Conservation (phyloP, 2,329 filamentous ascomycete genomes). For the Arthroderma sp. region DNA sequence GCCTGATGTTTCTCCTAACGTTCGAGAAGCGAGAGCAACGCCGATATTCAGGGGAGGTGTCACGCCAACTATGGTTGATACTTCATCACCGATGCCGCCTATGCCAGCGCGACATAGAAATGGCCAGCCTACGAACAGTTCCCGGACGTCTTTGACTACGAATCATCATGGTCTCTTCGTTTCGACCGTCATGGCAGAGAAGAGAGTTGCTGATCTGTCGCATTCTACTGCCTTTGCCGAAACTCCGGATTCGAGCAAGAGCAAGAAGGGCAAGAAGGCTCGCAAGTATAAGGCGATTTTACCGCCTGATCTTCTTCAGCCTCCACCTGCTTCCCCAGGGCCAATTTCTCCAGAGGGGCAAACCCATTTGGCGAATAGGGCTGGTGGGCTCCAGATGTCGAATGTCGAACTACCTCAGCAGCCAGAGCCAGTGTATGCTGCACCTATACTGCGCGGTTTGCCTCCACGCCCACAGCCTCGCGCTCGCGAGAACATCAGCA, state of each 20-base stretch:
- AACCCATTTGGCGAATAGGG: constrained; percentile 47
- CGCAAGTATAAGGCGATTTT: constrained; percentile 44
- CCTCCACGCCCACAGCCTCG: constrained; percentile 16
- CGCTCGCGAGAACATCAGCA: too few species aligned
- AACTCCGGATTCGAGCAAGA: neutral
- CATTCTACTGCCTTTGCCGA: neutral
- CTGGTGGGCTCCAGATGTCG: constrained; percentile 45
- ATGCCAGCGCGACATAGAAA: neutral
- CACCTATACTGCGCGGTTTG: constrained; percentile 22
- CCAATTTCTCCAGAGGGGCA: constrained; percentile 51
- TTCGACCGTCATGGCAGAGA: neutral
- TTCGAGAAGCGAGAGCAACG: constrained; percentile 18
- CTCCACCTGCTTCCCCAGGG: constrained; percentile 44
- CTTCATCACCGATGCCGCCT: constrained; percentile 1
- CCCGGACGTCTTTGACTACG: too few species aligned
- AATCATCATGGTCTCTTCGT: neutral
- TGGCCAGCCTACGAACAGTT: neutral
- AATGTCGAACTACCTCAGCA: constrained; percentile 44
- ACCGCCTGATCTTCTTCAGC: constrained; percentile 42
- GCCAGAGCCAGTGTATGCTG: constrained; percentile 12
- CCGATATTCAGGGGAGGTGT: constrained; percentile 13
- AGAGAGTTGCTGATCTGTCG: neutral
- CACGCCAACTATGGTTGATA: constrained; percentile 5
- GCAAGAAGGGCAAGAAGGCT: constrained; percentile 12
- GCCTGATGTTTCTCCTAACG: constrained; percentile 17